Evolutionary conservation across 2,329 filamentous ascomycete species (phyloP), one percentile per base, ranked within the genome.

Genomic region (Sphaerulina vaccinii): DNA sequence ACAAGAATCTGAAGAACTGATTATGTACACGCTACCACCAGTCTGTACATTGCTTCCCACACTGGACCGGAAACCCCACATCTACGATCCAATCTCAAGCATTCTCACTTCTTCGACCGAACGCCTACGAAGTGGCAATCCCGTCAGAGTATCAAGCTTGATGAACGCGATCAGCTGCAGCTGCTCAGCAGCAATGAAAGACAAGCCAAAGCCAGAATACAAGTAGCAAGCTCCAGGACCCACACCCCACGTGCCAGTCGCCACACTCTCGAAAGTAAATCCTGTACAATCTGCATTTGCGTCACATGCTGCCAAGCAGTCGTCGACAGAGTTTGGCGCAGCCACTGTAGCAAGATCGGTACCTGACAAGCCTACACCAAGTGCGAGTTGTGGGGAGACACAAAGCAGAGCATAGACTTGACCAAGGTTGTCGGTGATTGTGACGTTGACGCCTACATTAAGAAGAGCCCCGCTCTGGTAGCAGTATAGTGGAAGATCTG

Each of bases 201-300:
- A 24, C 5, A 50, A 7, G 4, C 47, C 47, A 5, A 43, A 11
- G 0, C 47, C 47, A 3, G 41, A 27, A 11, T 50, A 50, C 2
- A 50, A 16, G 3, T 16, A 42, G 21, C 47, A 50, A 0, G 47
- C 37, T 4, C 47, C 47, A 2, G 47, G 47, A 23, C 47, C 47
- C 1, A 50, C 38, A 1, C 47, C 47, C 29, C 39, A 50, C n/a
- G n/a, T n/a, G n/a, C n/a, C n/a, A 19, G 38, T 19, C 1, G 38
- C 38, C 13, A 50, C 37, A 23, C 47, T 50, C 47, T 50, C 38
- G 29, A 50, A 50, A 1, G 47, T 43, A n/a, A 50, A 50, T 4
- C 47, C 47, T n/a, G 47, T 50, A 18, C 47, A 50, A 4, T 16
- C 15, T 10, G 13, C 15, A 3, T 50, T 36, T 4, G 38, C 47